These are phyloP conservation scores for Cladophialophora exuberans DNA, from an alignment of 2,329 filamentous ascomycete species.

Conservation along the genomic window DNA sequence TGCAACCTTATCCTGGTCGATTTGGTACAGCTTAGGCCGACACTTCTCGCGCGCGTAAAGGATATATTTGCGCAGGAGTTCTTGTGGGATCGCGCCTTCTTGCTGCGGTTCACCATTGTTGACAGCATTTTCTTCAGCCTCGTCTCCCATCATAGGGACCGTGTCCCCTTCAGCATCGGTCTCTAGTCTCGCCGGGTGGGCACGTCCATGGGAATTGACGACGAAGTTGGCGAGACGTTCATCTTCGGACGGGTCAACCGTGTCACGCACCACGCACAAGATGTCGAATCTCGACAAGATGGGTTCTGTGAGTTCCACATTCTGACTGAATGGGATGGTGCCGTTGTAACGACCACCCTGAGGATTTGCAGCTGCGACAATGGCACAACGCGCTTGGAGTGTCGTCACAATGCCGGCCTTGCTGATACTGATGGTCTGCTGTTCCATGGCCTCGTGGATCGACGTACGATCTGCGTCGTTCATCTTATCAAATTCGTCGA, in stretches of 20 bases:
- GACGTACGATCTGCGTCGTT: conserved; percentile 98
- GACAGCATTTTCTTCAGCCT: conserved; percentile 49
- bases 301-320: conserved; percentile 94
- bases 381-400: conserved; percentile 90
- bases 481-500: conserved; percentile 99
- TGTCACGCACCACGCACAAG: conserved; percentile 92
- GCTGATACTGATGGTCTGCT: conserved; percentile 98
- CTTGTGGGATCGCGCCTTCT: conserved; percentile 80
- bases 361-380: conserved; percentile 95
- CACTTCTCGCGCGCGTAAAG: conserved; percentile 90
- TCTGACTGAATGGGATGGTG: conserved; percentile 92
- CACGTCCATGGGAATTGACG: conserved; percentile 88
- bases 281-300: conserved; percentile 98
- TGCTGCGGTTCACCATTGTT: conserved; percentile 54
- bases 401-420: conserved; percentile 99
- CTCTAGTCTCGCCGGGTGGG: conserved; percentile 69
- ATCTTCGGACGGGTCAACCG: conserved; percentile 88
- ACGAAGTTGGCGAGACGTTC: conserved; percentile 94
- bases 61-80: conserved; percentile 93
- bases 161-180: conserved; percentile 47
- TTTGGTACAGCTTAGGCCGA: conserved; percentile 90
- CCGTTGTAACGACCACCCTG: conserved; percentile 96
- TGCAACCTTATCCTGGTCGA: conserved; percentile 96
- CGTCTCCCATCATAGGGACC: conserved; percentile 68
- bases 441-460: conserved; percentile 99